Base-by-base conservation (phyloP, 2,329 filamentous ascomycete genomes). In the Aureobasidium leucospermi region DNA sequence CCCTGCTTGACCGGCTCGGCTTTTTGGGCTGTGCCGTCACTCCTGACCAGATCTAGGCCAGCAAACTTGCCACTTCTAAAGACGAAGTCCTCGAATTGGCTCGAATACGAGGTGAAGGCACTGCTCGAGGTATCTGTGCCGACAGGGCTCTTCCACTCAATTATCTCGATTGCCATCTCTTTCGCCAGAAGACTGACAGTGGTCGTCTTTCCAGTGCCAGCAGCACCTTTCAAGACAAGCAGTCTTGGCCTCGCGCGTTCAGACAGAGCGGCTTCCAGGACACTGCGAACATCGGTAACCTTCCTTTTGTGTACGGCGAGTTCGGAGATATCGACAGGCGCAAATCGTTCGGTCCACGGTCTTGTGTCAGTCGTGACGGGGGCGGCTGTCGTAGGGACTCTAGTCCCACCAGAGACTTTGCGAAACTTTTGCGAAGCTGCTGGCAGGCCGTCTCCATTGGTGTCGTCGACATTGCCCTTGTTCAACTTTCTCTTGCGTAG, bases 281-380 rank as follows among this genome's bases (percentile, higher is more conserved):
- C 97, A 61, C 76, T 80, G 61, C 85, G 83, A 47, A 97, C 92
- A 74, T 97, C 92, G 2, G 84, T 76, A 6, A 97, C 89, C 72
- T 99, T 99, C 67, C 84, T 94, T 77, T 95, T 96, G 73, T 99
- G 92, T 16, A 99, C 93, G 0, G 88, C 93, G 47, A 99, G 78
- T 74, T 97, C 93, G 15, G 91, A 85, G 11, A 96, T 72, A 65
- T 82, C 87, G 2, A 72, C 68, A 0, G 93, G 93, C 2, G 83
- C 86, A 72, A 90, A 97, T 65, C 86, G 84, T 66, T 96, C 92
- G 15, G 88, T 88, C 93, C 93, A 97, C 3, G 93, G 91, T 56
- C 87, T 82, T 51, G 79, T 74, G 64, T 90, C 86, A 38, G 83
- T 78, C 51, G 65, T 70, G 49, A 41, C 36, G 19, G 61, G 60